These are phyloP conservation scores for Avena sativa DNA, from an alignment of 176 grass and related monocot genomes.

Conservation along the genomic window DNA sequence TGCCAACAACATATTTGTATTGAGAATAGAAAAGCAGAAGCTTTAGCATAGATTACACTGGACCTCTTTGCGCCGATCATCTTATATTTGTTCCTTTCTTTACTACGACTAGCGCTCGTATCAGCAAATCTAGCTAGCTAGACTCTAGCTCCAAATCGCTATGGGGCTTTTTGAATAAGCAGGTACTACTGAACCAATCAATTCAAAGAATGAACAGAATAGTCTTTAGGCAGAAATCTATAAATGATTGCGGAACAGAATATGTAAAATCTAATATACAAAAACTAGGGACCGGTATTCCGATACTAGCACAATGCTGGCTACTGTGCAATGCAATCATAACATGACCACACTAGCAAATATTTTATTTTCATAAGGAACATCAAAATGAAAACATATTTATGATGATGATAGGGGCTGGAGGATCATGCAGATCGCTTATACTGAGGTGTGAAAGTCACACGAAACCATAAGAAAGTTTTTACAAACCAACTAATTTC, in stretches of 20 bases:
- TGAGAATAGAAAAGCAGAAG: slow-evolving; percentile 18
- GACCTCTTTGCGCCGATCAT: neutral
- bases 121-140: slow-evolving; percentile 12
- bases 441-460: no score
- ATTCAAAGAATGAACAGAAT: neutral
- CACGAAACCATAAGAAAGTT: no score
- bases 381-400: no score
- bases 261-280: neutral
- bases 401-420: no score
- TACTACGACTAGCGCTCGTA: slow-evolving; percentile 6
- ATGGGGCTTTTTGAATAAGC: neutral
- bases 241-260: neutral
- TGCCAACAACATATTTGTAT: slow-evolving; percentile 41
- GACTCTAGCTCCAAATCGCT: neutral
- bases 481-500: no score
- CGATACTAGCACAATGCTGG: neutral
- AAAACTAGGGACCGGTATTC: neutral
- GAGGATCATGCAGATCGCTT: no score
- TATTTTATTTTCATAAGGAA: no score
- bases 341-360: no score
- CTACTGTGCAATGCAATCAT: neutral
- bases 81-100: slow-evolving; percentile 31
- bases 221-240: neutral
- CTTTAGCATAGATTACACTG: slow-evolving; percentile 38
- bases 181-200: neutral